These are phyloP conservation scores for Aurantiochytrium sp. DNA, from an alignment of 108 stramenopile genomes.

Conservation along the genomic window DNA sequence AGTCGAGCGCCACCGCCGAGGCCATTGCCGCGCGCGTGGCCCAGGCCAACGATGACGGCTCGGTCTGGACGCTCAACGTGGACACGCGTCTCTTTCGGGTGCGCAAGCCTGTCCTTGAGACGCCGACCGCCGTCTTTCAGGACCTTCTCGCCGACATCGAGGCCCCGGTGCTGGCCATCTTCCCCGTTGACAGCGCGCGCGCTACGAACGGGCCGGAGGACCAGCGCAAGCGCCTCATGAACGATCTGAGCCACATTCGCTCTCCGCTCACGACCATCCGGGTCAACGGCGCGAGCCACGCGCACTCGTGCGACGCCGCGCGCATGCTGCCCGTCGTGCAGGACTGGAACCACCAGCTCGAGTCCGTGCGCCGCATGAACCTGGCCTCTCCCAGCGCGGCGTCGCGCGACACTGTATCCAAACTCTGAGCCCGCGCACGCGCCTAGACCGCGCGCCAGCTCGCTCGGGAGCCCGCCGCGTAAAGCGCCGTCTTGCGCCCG, in stretches of 20 bases:
- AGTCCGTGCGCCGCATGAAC: background rate
- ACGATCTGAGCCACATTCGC: background rate
- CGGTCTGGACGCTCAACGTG: background rate
- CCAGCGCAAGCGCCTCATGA: background rate
- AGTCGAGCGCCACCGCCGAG: background rate
- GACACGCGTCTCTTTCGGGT: background rate
- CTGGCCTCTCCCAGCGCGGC: background rate
- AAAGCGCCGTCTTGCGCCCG: background rate
- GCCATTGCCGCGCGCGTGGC: background rate
- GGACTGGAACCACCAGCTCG: background rate
- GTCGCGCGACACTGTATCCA: background rate
- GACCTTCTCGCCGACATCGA: background rate
- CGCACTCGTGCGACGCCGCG: conserved; percentile 3
- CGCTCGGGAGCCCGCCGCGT: too few species aligned
- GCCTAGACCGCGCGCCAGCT: too few species aligned
- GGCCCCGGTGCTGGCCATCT: background rate
- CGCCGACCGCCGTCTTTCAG: background rate
- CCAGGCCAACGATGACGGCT: background rate
- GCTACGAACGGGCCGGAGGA: background rate
- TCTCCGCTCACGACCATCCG: background rate
- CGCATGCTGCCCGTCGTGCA: background rate
- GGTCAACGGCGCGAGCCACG: background rate
- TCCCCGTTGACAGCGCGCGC: background rate
- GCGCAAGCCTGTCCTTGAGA: background rate
- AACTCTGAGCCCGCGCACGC: background rate